Evolutionary conservation across 164 flowering plant genomes (phyloP).

Genomic region (Sedum album): DNA sequence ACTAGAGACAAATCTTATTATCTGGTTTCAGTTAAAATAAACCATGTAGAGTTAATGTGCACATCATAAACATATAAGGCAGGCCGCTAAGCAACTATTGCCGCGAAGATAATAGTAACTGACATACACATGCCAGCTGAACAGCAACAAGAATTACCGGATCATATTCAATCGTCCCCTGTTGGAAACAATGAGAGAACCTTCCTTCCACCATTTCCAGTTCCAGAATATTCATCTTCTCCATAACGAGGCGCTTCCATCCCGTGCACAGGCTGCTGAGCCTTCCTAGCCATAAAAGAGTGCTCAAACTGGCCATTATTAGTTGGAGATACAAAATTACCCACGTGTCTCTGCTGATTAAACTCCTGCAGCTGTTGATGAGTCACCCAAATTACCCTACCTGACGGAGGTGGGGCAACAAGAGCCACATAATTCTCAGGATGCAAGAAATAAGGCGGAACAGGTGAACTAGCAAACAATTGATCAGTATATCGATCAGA

Average conservation of each 20-base stretch:
- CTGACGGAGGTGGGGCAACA: slow-evolving; percentile 2
- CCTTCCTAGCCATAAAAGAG: slow-evolving; percentile 8
- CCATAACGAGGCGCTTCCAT: slow-evolving; percentile 6
- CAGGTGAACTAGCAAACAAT: slow-evolving; percentile 7
- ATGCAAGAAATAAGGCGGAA: slow-evolving; percentile 8
- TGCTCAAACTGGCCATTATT: slow-evolving; percentile 9
- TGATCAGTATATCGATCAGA: slow-evolving; percentile 6
- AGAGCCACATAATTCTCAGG: slow-evolving; percentile 1
- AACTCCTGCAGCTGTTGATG: slow-evolving; percentile 7
- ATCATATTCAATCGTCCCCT: slow-evolving; percentile 7
- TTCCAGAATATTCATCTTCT: not conserved
- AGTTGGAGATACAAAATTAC: slow-evolving; percentile 9
- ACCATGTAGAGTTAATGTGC: not conserved
- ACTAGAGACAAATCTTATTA: no score
- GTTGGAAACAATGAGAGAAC: slow-evolving; percentile 9
- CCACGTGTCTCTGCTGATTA: slow-evolving; percentile 2
- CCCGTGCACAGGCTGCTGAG: not conserved
- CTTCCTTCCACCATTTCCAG: slow-evolving; percentile 2
- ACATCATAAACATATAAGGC: not conserved
- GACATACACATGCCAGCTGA: no score
- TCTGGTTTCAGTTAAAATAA: no score
- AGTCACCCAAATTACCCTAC: slow-evolving; percentile 5
- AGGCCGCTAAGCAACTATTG: not conserved
- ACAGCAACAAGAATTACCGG: not conserved
- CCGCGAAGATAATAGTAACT: not conserved